Evolutionary conservation across 106 monocot species (phyloP), one percentile per base, ranked within the genome.

Genomic region (Dactylorhiza incarnata): DNA sequence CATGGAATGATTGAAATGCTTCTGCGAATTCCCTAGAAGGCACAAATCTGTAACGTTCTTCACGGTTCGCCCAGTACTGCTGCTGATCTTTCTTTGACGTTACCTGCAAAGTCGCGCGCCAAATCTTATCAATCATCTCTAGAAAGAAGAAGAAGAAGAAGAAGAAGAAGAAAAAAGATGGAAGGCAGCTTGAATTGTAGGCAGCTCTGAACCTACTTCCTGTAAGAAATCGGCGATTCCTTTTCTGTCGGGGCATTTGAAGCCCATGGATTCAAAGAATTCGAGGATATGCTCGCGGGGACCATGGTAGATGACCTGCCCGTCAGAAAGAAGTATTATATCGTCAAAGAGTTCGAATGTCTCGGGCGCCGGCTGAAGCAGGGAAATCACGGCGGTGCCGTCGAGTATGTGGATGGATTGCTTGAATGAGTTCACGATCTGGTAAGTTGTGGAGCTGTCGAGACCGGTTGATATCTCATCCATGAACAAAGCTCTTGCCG

Each of bases 391-490:
- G 7, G 78, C 81, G 11, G 87, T 87, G 45, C 83, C 87, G 19
- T 74, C 80, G 26, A 83, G 81, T 48, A 87, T 78, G 77, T 83
- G 87, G 54, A 84, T 65, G 25, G 75, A 54, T 49, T 83, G 87
- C 29, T 78, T 77, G n/a, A 87, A 55, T 13, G 81, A 87, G 8
- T 81, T 83, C 3, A 87, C 83, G 15, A 87, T 87, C 47, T 87
- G 87, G 48, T 78, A 87, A 13, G 87, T 87, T 8, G 87, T 87
- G 45, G 87, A 83, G 74, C 83, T 80, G 48, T 87, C 87, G 16
- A 87, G 81, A 3, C 87, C 87, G 23, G 87, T 87, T 15, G 87
- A 87, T 58, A 87, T 87, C 68, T 87, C 87, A 65, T 87, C 87
- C 87, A 87, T 87, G 75, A 87, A 84, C 9, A 87, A 65, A 25